Percentiles rank a stretch among this genome's conserved stretches.
These are phyloP conservation scores for Cardiospermum halicacabum DNA, from an alignment of 345 rosid species.

Conservation along the genomic window DNA sequence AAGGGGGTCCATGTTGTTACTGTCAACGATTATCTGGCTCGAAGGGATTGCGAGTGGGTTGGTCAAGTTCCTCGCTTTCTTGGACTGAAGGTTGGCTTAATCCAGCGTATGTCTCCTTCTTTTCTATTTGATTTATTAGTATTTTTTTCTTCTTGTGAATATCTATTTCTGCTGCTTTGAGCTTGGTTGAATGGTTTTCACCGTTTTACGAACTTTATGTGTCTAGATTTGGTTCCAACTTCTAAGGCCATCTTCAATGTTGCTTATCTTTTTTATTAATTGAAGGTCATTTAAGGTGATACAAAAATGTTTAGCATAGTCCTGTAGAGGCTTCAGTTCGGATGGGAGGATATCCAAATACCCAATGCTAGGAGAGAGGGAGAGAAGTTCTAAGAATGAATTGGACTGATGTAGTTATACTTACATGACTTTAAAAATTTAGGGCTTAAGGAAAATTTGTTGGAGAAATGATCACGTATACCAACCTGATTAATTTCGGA, in stretches of 20 bases:
- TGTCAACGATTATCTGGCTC: conserved; percentile 90
- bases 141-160: too few relatives aligned
- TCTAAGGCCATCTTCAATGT: neutral
- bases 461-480: too few relatives aligned
- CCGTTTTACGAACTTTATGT: neutral
- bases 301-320: too few relatives aligned
- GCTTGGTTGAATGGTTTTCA: neutral
- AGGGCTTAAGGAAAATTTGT: too few relatives aligned
- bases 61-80: conserved; percentile 98
- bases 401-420: too few relatives aligned
- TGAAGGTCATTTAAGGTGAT: too few relatives aligned
- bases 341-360: too few relatives aligned
- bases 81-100: conserved; percentile 98
- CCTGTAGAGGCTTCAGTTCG: too few relatives aligned
- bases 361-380: too few relatives aligned
- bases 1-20: conserved; percentile 98
- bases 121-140: conserved; percentile 4
- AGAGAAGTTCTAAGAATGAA: too few relatives aligned
- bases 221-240: neutral
- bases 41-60: conserved; percentile 99
- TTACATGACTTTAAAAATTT: too few relatives aligned
- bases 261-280: neutral
- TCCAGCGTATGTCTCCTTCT: conserved; percentile 81
- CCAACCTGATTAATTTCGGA: too few relatives aligned
- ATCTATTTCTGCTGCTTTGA: neutral